A percentile compares a stretch with the other conserved stretches of the same genome.
Evolutionary conservation across 148 eudicot genomes (phyloP).

Genomic region (Camellia lanceoleosa): DNA sequence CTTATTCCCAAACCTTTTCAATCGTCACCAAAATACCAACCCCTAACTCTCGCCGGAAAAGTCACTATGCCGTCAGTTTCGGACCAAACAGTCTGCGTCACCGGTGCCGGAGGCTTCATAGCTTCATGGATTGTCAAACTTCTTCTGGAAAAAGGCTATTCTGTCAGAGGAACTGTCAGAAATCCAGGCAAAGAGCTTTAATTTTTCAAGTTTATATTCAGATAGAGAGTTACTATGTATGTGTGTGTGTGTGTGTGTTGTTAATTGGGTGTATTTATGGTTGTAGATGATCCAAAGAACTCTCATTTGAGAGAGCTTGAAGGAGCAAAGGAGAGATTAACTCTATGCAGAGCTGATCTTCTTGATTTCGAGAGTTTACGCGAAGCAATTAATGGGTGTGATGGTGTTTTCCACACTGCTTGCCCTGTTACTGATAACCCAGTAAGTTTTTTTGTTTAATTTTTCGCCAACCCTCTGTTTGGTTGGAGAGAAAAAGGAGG

Average conservation of each 20-base stretch:
- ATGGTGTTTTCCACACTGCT: slow-evolving; percentile 93
- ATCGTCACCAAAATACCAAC: no score
- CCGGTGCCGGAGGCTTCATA: slow-evolving; percentile 91
- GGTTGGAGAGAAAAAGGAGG: slow-evolving; percentile 5
- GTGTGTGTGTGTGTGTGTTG: background rate
- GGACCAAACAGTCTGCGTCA: slow-evolving; percentile 63
- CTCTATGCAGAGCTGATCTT: slow-evolving; percentile 76
- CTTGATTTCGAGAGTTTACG: slow-evolving; percentile 62
- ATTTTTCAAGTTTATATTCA: no score
- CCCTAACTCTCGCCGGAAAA: no score
- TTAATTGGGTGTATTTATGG: background rate
- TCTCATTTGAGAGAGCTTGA: slow-evolving; percentile 74
- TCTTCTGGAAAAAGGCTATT: slow-evolving; percentile 68
- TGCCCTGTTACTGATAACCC: slow-evolving; percentile 93
- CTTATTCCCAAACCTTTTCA: no score
- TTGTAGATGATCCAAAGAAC: slow-evolving; percentile 81
- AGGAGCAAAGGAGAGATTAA: slow-evolving; percentile 84
- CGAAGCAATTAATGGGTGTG: slow-evolving; percentile 74
- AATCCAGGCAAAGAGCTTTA: slow-evolving; percentile 59
- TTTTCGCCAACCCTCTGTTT: background rate
- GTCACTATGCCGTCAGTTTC: slow-evolving; percentile 31
- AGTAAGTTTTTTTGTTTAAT: slow-evolving; percentile 30
- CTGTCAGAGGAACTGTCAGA: slow-evolving; percentile 74
- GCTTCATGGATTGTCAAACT: slow-evolving; percentile 88
- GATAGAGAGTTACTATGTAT: no score